Conservation (phyloP, 768 basidiomycete genomes). For the Lentinula edodes region DNA sequence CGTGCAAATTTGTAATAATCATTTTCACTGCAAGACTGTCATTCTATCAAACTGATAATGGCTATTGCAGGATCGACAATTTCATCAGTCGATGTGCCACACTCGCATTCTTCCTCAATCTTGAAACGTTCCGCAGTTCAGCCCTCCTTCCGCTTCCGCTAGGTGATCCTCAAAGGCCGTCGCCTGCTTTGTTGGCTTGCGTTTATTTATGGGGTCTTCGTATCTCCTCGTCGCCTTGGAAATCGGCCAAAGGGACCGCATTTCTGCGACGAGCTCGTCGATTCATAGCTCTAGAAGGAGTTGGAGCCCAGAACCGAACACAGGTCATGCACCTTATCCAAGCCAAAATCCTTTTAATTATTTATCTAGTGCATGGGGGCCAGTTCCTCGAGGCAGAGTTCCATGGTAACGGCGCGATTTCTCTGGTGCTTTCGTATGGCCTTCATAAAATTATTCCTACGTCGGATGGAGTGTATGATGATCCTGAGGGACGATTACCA, state of each 20-base stretch:
- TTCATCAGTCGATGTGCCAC: not conserved
- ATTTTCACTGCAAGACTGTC: not conserved
- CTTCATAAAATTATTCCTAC: not conserved
- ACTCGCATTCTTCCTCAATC: conserved; percentile 42
- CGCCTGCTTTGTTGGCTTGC: conserved; percentile 14
- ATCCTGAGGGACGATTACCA: not conserved
- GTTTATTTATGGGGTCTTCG: not conserved
- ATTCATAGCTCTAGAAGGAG: not conserved
- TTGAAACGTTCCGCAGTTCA: conserved; percentile 33
- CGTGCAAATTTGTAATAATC: not conserved
- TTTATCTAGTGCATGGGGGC: not conserved
- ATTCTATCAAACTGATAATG: not conserved
- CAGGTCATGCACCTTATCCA: not conserved
- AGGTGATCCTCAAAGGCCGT: conserved; percentile 26
- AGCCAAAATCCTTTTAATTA: not conserved
- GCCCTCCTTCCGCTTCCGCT: conserved; percentile 22
- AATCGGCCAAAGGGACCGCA: not conserved
- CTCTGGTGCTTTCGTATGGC: not conserved
- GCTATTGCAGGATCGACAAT: not conserved
- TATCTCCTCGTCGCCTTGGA: not conserved
- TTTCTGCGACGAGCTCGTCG: not conserved
- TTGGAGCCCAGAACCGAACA: not conserved
- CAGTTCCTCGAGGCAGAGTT: not conserved
- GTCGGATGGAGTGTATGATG: not conserved
- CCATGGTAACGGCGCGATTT: not conserved